Conservation (phyloP, 176 grass and related monocot genomes). For the Musa schizocarpa region DNA sequence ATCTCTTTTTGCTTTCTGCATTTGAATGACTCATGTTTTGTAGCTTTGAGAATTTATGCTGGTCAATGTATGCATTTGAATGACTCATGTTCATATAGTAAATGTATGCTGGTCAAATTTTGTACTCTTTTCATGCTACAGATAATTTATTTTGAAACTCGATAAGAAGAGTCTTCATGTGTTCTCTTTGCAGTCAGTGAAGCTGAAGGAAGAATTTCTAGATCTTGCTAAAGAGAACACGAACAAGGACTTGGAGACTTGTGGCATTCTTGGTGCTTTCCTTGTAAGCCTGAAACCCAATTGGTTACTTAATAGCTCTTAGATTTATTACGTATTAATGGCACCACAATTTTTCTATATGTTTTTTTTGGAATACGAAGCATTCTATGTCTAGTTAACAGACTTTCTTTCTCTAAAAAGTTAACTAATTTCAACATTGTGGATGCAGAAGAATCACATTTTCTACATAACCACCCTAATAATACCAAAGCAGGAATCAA, state of each 20-base stretch:
- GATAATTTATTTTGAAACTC: slow-evolving; percentile 9
- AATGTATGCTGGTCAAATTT: background rate
- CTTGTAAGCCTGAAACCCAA: slow-evolving; percentile 46
- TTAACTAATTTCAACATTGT: slow-evolving; percentile 14
- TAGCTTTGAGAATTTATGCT: background rate
- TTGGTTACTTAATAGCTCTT: background rate
- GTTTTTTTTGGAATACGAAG: background rate
- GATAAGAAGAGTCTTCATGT: slow-evolving; percentile 12
- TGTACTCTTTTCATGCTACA: background rate
- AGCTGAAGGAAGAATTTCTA: slow-evolving; percentile 93
- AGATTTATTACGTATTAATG: background rate
- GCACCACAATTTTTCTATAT: slow-evolving; percentile 2
- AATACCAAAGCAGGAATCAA: slow-evolving; percentile 86
- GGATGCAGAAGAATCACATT: slow-evolving; percentile 48
- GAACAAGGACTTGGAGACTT: slow-evolving; percentile 68
- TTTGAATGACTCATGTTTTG: background rate
- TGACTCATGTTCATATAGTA: background rate
- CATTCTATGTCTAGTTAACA: too few relatives aligned
- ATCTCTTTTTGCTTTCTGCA: slow-evolving; percentile 3
- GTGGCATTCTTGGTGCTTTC: slow-evolving; percentile 91
- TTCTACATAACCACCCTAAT: slow-evolving; percentile 90
- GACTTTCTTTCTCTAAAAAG: slow-evolving; percentile 10
- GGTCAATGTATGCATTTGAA: slow-evolving; percentile 3
- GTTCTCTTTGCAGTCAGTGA: slow-evolving; percentile 47
- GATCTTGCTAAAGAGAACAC: slow-evolving; percentile 97